Base-by-base conservation (phyloP, 345 rosid species). In the Eucalyptus guilfoylei region DNA sequence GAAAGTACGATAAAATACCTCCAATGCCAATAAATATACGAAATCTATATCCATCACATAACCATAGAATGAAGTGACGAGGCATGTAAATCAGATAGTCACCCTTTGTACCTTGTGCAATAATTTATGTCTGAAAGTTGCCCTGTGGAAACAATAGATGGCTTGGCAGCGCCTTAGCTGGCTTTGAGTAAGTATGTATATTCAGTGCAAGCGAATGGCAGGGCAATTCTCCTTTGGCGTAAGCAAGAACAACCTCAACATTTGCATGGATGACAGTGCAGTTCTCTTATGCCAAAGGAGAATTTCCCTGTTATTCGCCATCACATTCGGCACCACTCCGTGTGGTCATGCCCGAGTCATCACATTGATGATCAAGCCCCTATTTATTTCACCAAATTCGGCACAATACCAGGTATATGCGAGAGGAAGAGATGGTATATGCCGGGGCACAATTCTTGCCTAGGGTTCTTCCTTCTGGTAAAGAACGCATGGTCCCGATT, bases 151-250 rank as follows among this genome's bases (percentile, higher is more conserved):
- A 76, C 47, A 15, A 76, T 21, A 40, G 42, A 37, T 76, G 83
- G 30, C 47, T 76, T 23, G 47, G 42, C 47, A 21, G 42, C 28
- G 47, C 28, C 83, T 40, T 40, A 11, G 9, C 28, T 40, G 76
- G 76, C 76, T n/a, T 16, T 64, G 76, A 60, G 16, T 28, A 60
- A 60, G 26, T 21, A 9, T 5, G 11, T 37, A 72, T 72, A 11
- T 72, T 76, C 28, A 34, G 47, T 49, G 87, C 87, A 34, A 69
- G 89, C 37, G 88, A 89, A 89, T 86, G 88, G 85, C 90, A 89
- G 90, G 83, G 90, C 80, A 67, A 86, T 89, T 89, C 90, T 86
- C 90, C 88, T 64, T 86, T 89, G 90, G 90, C 90, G 28, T 14
- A 76, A 76, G 85, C 16, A 76, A 87, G 80, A 60, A 42, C 85